A percentile compares a stretch with the other conserved stretches of the same genome.
These are phyloP conservation scores for Drechslerella dactyloides DNA, from an alignment of 2,329 filamentous ascomycete species.

Conservation along the genomic window DNA sequence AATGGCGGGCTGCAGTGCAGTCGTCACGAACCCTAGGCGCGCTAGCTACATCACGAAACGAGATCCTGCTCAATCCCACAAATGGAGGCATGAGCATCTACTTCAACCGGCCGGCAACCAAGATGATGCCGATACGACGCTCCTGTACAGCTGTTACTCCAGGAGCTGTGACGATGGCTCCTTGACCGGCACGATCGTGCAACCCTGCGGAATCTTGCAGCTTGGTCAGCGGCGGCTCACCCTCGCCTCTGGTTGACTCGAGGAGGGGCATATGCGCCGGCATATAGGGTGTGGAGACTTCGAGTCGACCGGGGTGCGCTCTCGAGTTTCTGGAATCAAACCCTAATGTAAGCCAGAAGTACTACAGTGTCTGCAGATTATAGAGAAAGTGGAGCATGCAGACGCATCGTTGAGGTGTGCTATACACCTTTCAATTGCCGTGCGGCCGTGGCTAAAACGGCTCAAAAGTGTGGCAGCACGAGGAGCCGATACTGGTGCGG, in stretches of 20 bases:
- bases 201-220: constrained; percentile 40
- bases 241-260: constrained; percentile 13
- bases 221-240: constrained; percentile 34
- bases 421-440: constrained; percentile 16
- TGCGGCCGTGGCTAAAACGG: constrained; percentile 28
- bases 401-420: neutral
- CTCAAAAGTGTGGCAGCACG: constrained; percentile 48
- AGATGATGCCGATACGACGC: neutral
- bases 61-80: neutral
- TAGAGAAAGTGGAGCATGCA: constrained; percentile 32
- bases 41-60: neutral
- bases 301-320: constrained; percentile 14
- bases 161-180: neutral
- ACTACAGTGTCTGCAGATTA: constrained; percentile 42
- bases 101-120: neutral
- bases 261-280: no score
- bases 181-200: constrained; percentile 35
- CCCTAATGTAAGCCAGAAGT: constrained; percentile 29
- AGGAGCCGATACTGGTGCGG: constrained; percentile 14
- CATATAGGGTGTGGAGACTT: neutral
- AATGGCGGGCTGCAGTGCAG: neutral
- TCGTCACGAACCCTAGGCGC: neutral
- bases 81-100: neutral
- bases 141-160: no score
- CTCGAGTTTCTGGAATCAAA: constrained; percentile 37